Percentiles rank a stretch among this genome's conserved stretches.
These are phyloP conservation scores for Neurospora terricola DNA, from an alignment of 495 filamentous ascomycete genomes.

Conservation along the genomic window DNA sequence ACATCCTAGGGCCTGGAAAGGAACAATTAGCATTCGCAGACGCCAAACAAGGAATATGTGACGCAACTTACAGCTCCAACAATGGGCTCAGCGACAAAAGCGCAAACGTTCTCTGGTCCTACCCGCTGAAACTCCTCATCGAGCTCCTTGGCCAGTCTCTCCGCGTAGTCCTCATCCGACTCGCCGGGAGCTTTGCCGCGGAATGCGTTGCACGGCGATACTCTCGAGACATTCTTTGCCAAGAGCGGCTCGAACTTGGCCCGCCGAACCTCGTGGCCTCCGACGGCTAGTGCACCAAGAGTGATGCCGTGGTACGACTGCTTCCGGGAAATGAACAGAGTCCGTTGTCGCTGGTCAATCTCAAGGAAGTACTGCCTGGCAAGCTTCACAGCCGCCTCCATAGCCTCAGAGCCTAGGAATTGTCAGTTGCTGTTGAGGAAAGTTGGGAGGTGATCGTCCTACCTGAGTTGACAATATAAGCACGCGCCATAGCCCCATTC, in stretches of 20 bases:
- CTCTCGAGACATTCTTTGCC: constrained; percentile 46
- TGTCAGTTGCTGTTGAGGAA: constrained; percentile 15
- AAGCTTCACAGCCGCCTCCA: constrained; percentile 47
- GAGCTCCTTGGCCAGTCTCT: constrained; percentile 51
- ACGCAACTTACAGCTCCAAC: constrained; percentile 37
- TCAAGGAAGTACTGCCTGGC: constrained; percentile 60
- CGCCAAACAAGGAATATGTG: neutral
- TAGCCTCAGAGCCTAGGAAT: constrained; percentile 29
- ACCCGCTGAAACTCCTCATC: constrained; percentile 65
- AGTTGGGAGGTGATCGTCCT: constrained; percentile 24
- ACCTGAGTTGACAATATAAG: constrained; percentile 51
- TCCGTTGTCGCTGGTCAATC: constrained; percentile 26
- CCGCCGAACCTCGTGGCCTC: constrained; percentile 53
- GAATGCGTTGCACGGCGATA: constrained; percentile 55
- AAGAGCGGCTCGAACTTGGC: constrained; percentile 60
- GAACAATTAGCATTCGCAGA: neutral
- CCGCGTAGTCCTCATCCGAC: constrained; percentile 35
- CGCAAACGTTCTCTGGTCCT: constrained; percentile 62
- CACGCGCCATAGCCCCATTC: constrained; percentile 32
- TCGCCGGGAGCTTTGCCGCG: constrained; percentile 24
- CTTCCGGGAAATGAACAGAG: constrained; percentile 54
- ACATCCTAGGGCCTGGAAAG: constrained; percentile 46
- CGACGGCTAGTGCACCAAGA: constrained; percentile 52
- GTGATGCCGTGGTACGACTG: constrained; percentile 73
- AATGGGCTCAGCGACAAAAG: constrained; percentile 66